Percentiles rank a stretch among this genome's conserved stretches.
Evolutionary conservation across 1,284 basidiomycete species (phyloP).

Genomic region (Fistulina hepatica): DNA sequence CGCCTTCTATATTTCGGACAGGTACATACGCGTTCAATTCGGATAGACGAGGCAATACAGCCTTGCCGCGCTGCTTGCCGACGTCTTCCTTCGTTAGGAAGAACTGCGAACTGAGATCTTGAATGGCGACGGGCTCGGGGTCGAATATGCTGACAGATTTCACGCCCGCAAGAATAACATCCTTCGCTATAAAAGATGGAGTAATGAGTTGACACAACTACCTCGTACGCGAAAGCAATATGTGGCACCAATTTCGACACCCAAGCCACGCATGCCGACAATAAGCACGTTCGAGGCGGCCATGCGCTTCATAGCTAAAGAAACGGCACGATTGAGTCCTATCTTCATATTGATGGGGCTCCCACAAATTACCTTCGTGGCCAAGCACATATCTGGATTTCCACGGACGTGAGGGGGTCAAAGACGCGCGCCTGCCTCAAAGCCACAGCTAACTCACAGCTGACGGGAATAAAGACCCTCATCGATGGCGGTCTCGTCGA

Average conservation of each 20-base stretch:
- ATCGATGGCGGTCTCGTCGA: slow-evolving; percentile 76
- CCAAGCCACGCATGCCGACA: slow-evolving; percentile 87
- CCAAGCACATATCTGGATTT: slow-evolving; percentile 81
- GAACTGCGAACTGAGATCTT: slow-evolving; percentile 96
- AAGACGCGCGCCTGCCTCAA: slow-evolving; percentile 13
- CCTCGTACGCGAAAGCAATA: slow-evolving; percentile 9
- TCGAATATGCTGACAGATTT: slow-evolving; percentile 97
- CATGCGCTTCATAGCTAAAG: slow-evolving; percentile 96
- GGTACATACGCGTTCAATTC: slow-evolving; percentile 98
- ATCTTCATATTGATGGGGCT: neutral
- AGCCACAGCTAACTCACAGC: slow-evolving; percentile 49
- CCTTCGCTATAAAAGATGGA: slow-evolving; percentile 66
- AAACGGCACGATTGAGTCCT: neutral
- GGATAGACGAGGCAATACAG: slow-evolving; percentile 81
- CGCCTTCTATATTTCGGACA: slow-evolving; percentile 68
- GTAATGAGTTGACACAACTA: slow-evolving; percentile 3
- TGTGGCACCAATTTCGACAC: slow-evolving; percentile 84
- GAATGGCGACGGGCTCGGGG: slow-evolving; percentile 76
- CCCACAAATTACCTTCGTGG: slow-evolving; percentile 70
- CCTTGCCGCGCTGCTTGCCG: slow-evolving; percentile 80
- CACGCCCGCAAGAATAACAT: slow-evolving; percentile 91
- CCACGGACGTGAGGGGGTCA: too few relatives aligned
- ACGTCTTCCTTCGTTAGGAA: slow-evolving; percentile 87
- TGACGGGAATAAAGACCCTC: slow-evolving; percentile 95
- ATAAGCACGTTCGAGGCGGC: slow-evolving; percentile 93